Conservation (phyloP, 2,329 filamentous ascomycete species). For the Boeremia lycopersici region DNA sequence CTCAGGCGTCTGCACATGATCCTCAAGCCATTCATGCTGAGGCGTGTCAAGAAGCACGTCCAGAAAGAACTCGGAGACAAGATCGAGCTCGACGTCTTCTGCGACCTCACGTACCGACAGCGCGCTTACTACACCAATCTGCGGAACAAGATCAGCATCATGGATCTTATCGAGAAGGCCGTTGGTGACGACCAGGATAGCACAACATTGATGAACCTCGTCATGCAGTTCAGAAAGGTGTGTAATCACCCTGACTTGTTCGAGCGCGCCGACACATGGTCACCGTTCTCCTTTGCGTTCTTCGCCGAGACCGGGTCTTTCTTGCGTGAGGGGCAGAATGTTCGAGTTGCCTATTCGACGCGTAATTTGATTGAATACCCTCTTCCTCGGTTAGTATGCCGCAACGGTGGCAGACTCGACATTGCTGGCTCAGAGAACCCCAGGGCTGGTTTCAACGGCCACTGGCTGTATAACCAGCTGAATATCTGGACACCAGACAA, state of each 20-base stretch:
- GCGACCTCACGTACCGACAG: slow-evolving; percentile 94
- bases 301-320: slow-evolving; percentile 97
- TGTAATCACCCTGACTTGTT: slow-evolving; percentile 99
- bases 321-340: slow-evolving; percentile 80
- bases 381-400: slow-evolving; percentile 81
- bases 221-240: slow-evolving; percentile 99
- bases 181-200: slow-evolving; percentile 93
- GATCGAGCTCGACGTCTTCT: slow-evolving; percentile 95
- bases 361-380: slow-evolving; percentile 84
- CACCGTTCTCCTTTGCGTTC: slow-evolving; percentile 80
- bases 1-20: slow-evolving; percentile 98
- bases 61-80: slow-evolving; percentile 99
- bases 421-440: slow-evolving; percentile 75
- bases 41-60: slow-evolving; percentile 99
- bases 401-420: slow-evolving; percentile 77
- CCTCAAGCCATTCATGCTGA: slow-evolving; percentile 98
- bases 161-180: slow-evolving; percentile 98
- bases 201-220: slow-evolving; percentile 96
- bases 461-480: slow-evolving; percentile 79
- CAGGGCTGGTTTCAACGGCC: slow-evolving; percentile 78
- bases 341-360: slow-evolving; percentile 85
- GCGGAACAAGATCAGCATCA: slow-evolving; percentile 96
- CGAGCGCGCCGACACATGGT: slow-evolving; percentile 88
- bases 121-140: slow-evolving; percentile 91
- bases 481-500: slow-evolving; percentile 89